phyloP scores from a whole-genome alignment of 306 rosid genomes.

The Rubus idaeus region DNA sequence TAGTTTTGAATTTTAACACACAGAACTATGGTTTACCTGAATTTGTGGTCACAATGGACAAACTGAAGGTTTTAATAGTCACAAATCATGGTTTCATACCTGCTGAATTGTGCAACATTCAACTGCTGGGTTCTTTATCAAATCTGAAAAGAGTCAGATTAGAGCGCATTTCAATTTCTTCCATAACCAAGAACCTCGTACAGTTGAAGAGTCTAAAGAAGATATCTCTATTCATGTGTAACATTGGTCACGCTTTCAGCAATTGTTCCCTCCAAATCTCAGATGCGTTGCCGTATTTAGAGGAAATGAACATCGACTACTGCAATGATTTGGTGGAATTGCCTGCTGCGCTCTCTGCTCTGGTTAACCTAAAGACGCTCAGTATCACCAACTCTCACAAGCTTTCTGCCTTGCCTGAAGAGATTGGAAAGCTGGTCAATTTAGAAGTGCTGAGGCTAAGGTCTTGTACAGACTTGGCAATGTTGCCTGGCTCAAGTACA shows the following conservation, averaged over 20 bases:
- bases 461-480: constrained; percentile 43
- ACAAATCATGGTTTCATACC: constrained; percentile 36
- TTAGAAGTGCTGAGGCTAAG: constrained; percentile 53
- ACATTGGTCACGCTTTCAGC: constrained; percentile 34
- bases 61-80: constrained; percentile 29
- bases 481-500: constrained; percentile 42
- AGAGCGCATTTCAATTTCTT: constrained; percentile 48
- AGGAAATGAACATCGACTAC: constrained; percentile 52
- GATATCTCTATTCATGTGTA: constrained; percentile 59
- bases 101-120: constrained; percentile 38
- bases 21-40: constrained; percentile 44
- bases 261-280: constrained; percentile 24
- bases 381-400: constrained; percentile 58
- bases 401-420: constrained; percentile 48
- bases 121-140: constrained; percentile 28
- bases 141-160: constrained; percentile 45
- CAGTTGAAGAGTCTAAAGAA: constrained; percentile 48
- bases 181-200: constrained; percentile 14
- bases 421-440: constrained; percentile 38
- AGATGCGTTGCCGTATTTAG: constrained; percentile 39
- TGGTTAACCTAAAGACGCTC: constrained; percentile 39
- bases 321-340: constrained; percentile 26
- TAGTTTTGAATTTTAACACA: constrained; percentile 48
- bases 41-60: constrained; percentile 16
- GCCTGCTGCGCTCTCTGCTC: constrained; percentile 36